phyloP scores from a whole-genome alignment of 2,329 filamentous ascomycete species.

The Colletotrichum aenigma region DNA sequence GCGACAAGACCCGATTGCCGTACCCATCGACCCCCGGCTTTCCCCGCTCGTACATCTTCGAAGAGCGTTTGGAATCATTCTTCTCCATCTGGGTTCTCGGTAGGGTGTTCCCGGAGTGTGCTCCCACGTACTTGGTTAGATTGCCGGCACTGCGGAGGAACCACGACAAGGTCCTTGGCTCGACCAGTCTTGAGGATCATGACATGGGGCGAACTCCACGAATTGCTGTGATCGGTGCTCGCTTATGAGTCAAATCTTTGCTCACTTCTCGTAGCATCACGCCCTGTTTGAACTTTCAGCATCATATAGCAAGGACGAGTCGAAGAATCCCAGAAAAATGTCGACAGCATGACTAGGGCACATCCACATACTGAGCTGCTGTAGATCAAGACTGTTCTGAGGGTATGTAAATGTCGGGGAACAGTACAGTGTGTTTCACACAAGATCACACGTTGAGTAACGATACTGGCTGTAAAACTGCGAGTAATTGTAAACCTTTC shows the following conservation, averaged over 20 bases:
- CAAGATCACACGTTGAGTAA: background rate
- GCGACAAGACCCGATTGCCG: background rate
- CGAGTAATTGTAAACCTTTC: background rate
- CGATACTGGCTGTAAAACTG: rapidly evolving
- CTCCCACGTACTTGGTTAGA: background rate
- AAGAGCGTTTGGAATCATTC: background rate
- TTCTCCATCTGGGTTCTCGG: background rate
- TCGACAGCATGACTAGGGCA: rapidly evolving
- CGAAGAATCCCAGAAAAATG: background rate
- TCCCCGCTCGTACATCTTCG: background rate
- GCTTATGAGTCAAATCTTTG: background rate
- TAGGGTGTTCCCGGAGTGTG: background rate
- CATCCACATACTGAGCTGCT: background rate
- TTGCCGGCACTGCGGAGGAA: background rate
- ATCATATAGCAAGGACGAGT: background rate
- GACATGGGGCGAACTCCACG: background rate
- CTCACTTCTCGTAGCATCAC: background rate
- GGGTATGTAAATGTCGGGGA: background rate
- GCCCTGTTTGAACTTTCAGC: background rate
- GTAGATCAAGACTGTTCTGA: rapidly evolving
- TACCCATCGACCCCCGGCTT: background rate
- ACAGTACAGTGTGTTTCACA: rapidly evolving
- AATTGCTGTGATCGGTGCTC: background rate
- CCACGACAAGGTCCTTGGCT: background rate
- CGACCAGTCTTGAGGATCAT: background rate